phyloP scores from a whole-genome alignment of 2,329 filamentous ascomycete species.

The Exophiala mesophila region DNA sequence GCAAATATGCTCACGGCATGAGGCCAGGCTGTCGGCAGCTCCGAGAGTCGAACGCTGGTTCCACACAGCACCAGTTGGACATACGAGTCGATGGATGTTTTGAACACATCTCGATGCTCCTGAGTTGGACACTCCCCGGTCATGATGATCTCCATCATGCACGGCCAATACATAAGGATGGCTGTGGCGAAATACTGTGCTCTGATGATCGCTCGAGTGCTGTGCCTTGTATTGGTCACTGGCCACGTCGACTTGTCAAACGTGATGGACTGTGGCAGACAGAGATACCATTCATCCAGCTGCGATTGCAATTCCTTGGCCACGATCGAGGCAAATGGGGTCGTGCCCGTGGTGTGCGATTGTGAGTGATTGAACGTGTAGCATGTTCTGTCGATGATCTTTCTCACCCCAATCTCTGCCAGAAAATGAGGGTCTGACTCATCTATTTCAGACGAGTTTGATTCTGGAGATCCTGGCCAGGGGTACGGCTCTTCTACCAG shows the following conservation, averaged over 20 bases:
- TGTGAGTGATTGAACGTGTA: constrained; percentile 30
- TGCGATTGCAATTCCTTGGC: constrained; percentile 33
- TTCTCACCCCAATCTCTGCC: constrained; percentile 33
- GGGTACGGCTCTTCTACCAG: constrained; percentile 27
- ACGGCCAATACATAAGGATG: constrained; percentile 2
- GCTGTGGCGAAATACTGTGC: constrained; percentile 4
- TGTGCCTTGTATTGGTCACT: not conserved
- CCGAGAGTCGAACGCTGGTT: constrained; percentile 3
- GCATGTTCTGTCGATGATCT: constrained; percentile 25
- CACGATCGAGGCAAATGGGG: constrained; percentile 29
- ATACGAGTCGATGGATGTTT: constrained; percentile 2
- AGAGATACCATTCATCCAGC: constrained; percentile 33
- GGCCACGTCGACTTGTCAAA: constrained; percentile 22
- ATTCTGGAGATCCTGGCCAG: constrained; percentile 13
- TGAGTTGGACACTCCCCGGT: constrained; percentile 5
- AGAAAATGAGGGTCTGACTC: constrained; percentile 30
- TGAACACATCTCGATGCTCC: constrained; percentile 4
- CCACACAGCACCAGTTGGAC: constrained; percentile 2
- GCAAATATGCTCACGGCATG: constrained; percentile 4
- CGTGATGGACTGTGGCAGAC: constrained; percentile 29
- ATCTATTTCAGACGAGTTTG: constrained; percentile 3
- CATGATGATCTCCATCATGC: constrained; percentile 3
- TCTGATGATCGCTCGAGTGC: constrained; percentile 5
- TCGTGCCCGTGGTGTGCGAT: constrained; percentile 14
- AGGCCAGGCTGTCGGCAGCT: constrained; percentile 2